Percentiles rank a stretch among this genome's conserved stretches.
These are phyloP conservation scores for Penicillium thymicola DNA, from an alignment of 2,329 filamentous ascomycete species.

Conservation along the genomic window DNA sequence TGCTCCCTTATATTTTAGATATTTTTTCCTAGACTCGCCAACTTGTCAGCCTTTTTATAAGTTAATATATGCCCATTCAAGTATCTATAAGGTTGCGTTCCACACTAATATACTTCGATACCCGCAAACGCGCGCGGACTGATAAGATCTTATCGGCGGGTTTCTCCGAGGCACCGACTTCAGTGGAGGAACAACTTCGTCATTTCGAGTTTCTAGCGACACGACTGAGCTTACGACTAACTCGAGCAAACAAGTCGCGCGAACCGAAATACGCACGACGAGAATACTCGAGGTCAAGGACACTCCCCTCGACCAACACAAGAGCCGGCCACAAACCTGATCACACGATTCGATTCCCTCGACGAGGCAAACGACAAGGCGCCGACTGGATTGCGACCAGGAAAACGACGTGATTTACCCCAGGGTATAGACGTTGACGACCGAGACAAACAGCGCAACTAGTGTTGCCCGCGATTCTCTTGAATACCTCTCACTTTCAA, in stretches of 20 bases:
- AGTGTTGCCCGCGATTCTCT: neutral
- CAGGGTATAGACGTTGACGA: neutral
- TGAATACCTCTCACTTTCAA: constrained; percentile 4
- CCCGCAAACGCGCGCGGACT: neutral
- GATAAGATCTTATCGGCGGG: constrained; percentile 26
- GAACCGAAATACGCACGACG: neutral
- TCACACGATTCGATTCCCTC: neutral
- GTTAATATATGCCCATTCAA: neutral
- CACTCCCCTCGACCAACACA: neutral
- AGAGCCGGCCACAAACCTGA: neutral
- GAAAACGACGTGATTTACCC: neutral
- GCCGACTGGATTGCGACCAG: constrained; percentile 4
- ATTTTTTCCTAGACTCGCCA: neutral
- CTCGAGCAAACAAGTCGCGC: neutral
- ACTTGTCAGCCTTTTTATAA: neutral
- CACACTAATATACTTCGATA: neutral
- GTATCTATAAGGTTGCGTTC: neutral
- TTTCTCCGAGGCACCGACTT: constrained; percentile 18
- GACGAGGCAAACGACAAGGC: constrained; percentile 8
- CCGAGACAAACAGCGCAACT: neutral
- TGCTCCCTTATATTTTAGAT: neutral
- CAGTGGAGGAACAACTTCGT: constrained; percentile 12
- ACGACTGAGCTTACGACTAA: neutral
- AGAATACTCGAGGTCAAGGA: neutral
- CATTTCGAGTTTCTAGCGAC: constrained; percentile 8